A percentile compares a stretch with the other conserved stretches of the same genome.
These are phyloP conservation scores for Apiospora malaysiana DNA, from an alignment of 2,329 filamentous ascomycete species.

Conservation along the genomic window DNA sequence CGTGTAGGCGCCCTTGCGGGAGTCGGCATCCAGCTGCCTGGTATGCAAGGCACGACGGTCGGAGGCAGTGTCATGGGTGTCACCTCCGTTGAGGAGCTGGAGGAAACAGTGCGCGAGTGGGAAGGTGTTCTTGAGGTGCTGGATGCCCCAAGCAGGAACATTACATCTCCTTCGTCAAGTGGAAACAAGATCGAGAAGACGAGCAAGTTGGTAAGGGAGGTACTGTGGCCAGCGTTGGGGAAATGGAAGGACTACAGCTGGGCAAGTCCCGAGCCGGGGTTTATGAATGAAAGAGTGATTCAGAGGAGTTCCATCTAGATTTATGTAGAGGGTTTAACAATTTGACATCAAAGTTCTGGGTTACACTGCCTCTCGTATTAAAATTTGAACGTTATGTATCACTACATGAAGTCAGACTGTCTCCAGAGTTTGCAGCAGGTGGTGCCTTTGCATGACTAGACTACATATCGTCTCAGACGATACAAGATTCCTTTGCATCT, in stretches of 20 bases:
- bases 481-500: too few relatives aligned
- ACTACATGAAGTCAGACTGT: too few relatives aligned
- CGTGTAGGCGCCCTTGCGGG: conserved; percentile 50
- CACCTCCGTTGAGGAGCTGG: conserved; percentile 66
- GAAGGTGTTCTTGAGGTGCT: conserved; percentile 56
- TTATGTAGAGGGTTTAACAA: background rate
- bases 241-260: conserved; percentile 69
- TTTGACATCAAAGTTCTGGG: background rate
- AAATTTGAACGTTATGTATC: too few relatives aligned
- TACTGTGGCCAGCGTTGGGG: conserved; percentile 63
- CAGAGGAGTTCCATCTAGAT: conserved; percentile 36
- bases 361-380: too few relatives aligned
- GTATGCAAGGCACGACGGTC: conserved; percentile 41
- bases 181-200: conserved; percentile 43
- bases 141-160: conserved; percentile 35
- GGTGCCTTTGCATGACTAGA: too few relatives aligned
- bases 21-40: conserved; percentile 26
- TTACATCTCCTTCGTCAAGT: conserved; percentile 31
- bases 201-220: conserved; percentile 43
- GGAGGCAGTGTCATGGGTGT: conserved; percentile 71
- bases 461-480: too few relatives aligned
- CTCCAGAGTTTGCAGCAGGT: too few relatives aligned
- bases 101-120: conserved; percentile 66
- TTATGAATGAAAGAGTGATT: conserved; percentile 45
- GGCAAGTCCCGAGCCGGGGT: conserved; percentile 59